Evolutionary conservation across 805 yeast genomes (phyloP), one percentile per base, ranked within the genome.

Genomic region (Candida oleophila): DNA sequence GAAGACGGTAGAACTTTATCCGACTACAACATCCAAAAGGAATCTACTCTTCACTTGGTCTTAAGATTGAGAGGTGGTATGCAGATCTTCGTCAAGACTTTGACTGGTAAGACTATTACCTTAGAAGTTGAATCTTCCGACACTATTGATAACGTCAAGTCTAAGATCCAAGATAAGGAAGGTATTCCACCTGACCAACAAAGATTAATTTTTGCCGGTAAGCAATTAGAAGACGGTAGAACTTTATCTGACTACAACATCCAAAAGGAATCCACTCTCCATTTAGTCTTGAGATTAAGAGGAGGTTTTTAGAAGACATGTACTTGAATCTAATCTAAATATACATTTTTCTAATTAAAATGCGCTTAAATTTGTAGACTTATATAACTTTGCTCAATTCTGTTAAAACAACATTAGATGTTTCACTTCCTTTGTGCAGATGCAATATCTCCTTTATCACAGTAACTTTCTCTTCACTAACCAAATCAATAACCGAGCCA

Each of bases 151-250:
- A 89, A 89, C 65, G 97, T 91, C 78, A 91, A 89, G 81, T 79
- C 95, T 64, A 90, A 90, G 82, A 90, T 91, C 69, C 96, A 89
- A 81, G 97, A 89, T 80, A 89, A 88, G 78, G 96, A 90, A 74
- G 97, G 97, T 67, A 89, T 90, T 64, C 97, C 97, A 71, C 96
- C 96, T 61, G 97, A 89, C 75, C 96, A 90, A 74, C 97, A 91
- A 78, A 85, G 97, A 78, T 83, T 90, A 64, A 89, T 91, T 79
- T 91, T 90, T 65, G 97, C 97, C 62, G 97, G 97, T 82, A 90
- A 89, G 81, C 96, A 89, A 78, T 83, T 90, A 72, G 96, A 89
- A 76, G 94, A 87, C 55, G 97, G 97, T 60, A 88, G 97, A 82
- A 91, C 97, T 55, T 78, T 91, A 55, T 85, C 96, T 57, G 97